Evolutionary conservation across 1,284 basidiomycete genomes (phyloP), one percentile per base, ranked within the genome.

Genomic region (Fomitopsis palustris): DNA sequence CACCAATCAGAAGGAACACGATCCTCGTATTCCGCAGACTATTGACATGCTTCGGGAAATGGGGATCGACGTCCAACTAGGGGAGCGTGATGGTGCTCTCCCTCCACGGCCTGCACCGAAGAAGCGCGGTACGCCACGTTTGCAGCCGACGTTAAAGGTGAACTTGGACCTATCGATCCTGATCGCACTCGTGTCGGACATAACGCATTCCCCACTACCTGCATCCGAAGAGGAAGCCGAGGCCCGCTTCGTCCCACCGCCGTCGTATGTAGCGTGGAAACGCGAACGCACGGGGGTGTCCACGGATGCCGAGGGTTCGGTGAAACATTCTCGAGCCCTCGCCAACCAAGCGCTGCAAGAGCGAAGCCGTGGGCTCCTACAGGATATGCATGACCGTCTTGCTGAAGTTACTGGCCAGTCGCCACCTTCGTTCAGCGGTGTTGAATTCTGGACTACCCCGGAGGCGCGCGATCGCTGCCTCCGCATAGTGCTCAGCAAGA

Each of bases 81-180:
- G 91, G 3, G 89, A 91, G 63, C 76, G 80, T 12, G 61, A 69
- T 1, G 64, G 68, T 17, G 47, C 42, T 4, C 69, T 73, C 5
- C 53, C 75, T 6, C 65, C 70, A 27, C 55, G 63, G 38, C 37
- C 42, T 6, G 31, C 56, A 41, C 31, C 57, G 0, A 37, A 55
- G 1, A 54, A 52, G 19, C 52, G 29, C 45, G 67, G n/a, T 38
- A 64, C n/a, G 51, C 68, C 49, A 52, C 65, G 19, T 59, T 69
- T 57, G 21, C 58, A 63, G 19, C 87, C 90, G 0, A 87, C 86
- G 0, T 63, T 69, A 3, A 75, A 77, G 49, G 77, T 95, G 71
- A 93, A 93, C 65, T 78, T 94, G 42, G 93, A 95, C 70, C 79
- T 94, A 9, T 93, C 92, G 0, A 79, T 88, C 0, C 81, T 95